Percentiles rank a stretch among this genome's conserved stretches.
Conservation (phyloP, 768 basidiomycete species). For the Dentipellis sp. region DNA sequence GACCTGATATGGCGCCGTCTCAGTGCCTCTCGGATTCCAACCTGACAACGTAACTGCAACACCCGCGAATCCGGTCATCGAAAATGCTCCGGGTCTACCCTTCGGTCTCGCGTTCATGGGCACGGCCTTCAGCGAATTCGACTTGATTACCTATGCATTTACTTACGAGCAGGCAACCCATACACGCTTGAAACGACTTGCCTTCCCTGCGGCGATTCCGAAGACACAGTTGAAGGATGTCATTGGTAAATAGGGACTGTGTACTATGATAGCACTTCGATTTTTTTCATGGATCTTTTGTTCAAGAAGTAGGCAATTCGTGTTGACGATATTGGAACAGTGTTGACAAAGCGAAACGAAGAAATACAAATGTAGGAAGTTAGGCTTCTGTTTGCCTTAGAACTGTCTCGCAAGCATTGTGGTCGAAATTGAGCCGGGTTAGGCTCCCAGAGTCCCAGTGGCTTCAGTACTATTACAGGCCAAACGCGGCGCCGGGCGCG, state of each 20-base stretch:
- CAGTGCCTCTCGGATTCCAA: conserved; percentile 17
- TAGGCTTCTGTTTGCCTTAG: too few species aligned
- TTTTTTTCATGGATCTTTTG: too few species aligned
- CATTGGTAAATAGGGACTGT: not conserved
- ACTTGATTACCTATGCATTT: conserved; percentile 17
- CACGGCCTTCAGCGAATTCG: conserved; percentile 17
- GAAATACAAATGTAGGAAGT: too few species aligned
- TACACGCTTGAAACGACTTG: conserved; percentile 14
- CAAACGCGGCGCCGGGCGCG: too few species aligned
- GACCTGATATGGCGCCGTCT: not conserved
- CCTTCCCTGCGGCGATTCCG: conserved; percentile 15
- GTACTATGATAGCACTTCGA: too few species aligned
- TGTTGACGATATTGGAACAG: too few species aligned
- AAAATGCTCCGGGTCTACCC: conserved; percentile 15
- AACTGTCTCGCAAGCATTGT: too few species aligned
- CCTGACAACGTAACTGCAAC: conserved; percentile 12
- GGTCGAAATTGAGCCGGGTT: too few species aligned
- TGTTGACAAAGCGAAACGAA: too few species aligned
- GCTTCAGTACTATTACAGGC: too few species aligned
- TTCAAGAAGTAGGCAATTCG: too few species aligned
- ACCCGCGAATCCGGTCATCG: conserved; percentile 8
- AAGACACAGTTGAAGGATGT: conserved; percentile 15
- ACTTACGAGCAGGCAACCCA: conserved; percentile 23
- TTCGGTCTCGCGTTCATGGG: conserved; percentile 24
- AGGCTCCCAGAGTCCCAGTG: too few species aligned